A percentile compares a stretch with the other conserved stretches of the same genome.
phyloP scores from a whole-genome alignment of 2,329 filamentous ascomycete species.

The Ceratocystis cubensis region DNA sequence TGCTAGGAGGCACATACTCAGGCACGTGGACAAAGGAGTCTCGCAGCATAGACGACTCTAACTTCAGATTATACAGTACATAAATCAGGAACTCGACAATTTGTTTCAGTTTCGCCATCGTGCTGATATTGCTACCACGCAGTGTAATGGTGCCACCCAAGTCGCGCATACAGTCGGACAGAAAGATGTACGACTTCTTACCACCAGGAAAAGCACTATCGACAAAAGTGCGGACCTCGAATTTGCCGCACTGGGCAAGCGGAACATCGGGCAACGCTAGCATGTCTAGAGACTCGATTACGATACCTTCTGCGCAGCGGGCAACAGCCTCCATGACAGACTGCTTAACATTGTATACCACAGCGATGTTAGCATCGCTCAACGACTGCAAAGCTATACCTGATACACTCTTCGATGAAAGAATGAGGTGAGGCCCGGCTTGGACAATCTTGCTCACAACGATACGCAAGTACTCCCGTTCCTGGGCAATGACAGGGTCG shows the following conservation, averaged over 20 bases:
- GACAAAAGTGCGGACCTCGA: slow-evolving; percentile 92
- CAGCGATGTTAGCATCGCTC: slow-evolving; percentile 77
- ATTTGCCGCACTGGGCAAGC: slow-evolving; percentile 69
- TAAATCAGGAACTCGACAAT: slow-evolving; percentile 99
- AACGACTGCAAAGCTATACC: slow-evolving; percentile 82
- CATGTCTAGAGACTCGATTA: slow-evolving; percentile 93
- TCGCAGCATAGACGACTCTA: slow-evolving; percentile 86
- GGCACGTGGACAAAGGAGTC: slow-evolving; percentile 86
- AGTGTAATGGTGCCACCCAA: slow-evolving; percentile 91
- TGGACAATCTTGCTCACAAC: slow-evolving; percentile 85
- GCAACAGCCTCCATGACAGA: slow-evolving; percentile 93
- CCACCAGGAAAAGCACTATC: slow-evolving; percentile 58
- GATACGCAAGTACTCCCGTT: slow-evolving; percentile 83
- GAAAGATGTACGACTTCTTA: slow-evolving; percentile 91
- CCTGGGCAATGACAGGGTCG: slow-evolving; percentile 91
- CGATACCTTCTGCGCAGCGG: slow-evolving; percentile 77
- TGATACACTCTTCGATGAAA: slow-evolving; percentile 89
- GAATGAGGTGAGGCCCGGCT: slow-evolving; percentile 67
- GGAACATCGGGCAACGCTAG: slow-evolving; percentile 59
- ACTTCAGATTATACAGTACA: slow-evolving; percentile 91
- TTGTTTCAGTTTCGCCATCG: slow-evolving; percentile 68
- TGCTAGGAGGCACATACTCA: slow-evolving; percentile 33
- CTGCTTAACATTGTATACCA: slow-evolving; percentile 91
- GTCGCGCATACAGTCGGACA: slow-evolving; percentile 79
- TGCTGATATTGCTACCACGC: slow-evolving; percentile 60